These are phyloP conservation scores for Tulasnella sp. DNA, from an alignment of 768 basidiomycete genomes.

Conservation along the genomic window DNA sequence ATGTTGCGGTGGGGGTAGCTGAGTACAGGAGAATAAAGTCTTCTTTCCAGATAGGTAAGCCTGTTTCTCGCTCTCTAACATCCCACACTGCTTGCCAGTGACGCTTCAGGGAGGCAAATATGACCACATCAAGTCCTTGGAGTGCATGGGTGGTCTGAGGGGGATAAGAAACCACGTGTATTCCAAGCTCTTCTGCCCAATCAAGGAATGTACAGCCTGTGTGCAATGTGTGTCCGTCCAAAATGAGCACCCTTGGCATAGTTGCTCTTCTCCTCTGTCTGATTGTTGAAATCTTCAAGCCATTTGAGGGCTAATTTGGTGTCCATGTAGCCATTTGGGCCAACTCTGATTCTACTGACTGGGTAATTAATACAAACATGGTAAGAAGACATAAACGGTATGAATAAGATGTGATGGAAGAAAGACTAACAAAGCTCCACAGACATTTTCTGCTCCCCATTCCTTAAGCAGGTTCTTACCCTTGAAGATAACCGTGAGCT, in stretches of 20 bases:
- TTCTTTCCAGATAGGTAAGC: no score
- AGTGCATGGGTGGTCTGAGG: slow-evolving; percentile 44
- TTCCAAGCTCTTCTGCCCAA: slow-evolving; percentile 34
- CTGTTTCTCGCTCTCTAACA: slow-evolving; percentile 33
- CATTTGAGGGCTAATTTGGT: no score
- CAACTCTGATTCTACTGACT: no score
- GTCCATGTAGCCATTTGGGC: no score
- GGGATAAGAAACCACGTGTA: slow-evolving; percentile 47
- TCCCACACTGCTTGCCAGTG: slow-evolving; percentile 35
- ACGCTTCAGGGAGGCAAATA: slow-evolving; percentile 37
- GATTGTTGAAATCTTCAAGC: no score
- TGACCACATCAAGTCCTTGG: slow-evolving; percentile 29
- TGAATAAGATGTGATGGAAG: no score
- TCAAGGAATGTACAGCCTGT: background rate
- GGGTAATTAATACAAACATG: no score
- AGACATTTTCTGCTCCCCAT: slow-evolving; percentile 20
- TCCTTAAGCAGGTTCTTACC: slow-evolving; percentile 10
- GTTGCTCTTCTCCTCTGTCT: no score
- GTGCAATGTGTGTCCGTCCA: background rate
- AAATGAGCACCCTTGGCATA: no score
- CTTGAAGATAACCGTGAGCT: slow-evolving; percentile 29
- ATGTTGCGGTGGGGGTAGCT: no score
- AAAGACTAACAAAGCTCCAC: slow-evolving; percentile 5
- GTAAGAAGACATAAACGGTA: no score
- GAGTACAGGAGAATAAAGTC: no score